Evolutionary conservation across 2,329 filamentous ascomycete species (phyloP).

Genomic region (Ophiocordyceps camponoti-saundersi): DNA sequence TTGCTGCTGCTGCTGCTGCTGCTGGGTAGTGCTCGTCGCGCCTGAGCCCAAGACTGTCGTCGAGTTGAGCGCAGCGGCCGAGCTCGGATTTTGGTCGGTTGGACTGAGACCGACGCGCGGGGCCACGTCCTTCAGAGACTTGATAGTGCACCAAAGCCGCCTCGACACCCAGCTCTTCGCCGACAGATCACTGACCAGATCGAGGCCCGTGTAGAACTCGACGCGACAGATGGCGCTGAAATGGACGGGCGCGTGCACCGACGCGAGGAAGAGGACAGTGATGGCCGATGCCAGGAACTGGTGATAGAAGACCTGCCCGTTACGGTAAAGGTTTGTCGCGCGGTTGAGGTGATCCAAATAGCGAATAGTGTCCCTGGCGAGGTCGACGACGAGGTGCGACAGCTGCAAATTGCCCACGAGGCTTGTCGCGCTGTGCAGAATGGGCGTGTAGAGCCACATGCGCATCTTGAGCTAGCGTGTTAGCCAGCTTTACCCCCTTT

Average conservation of each 20-base stretch:
- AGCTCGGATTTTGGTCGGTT: slow-evolving; percentile 28
- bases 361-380: slow-evolving; percentile 62
- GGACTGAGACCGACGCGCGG: slow-evolving; percentile 45
- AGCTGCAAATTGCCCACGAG: slow-evolving; percentile 62
- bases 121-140: slow-evolving; percentile 53
- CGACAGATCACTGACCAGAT: slow-evolving; percentile 56
- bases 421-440: slow-evolving; percentile 68
- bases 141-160: slow-evolving; percentile 56
- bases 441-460: slow-evolving; percentile 73
- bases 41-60: slow-evolving; percentile 20
- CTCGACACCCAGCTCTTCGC: slow-evolving; percentile 56
- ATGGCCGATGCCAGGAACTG: slow-evolving; percentile 64
- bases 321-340: slow-evolving; percentile 53
- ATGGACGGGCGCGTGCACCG: slow-evolving; percentile 54
- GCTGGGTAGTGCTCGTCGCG: slow-evolving; percentile 9
- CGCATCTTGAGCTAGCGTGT: slow-evolving; percentile 34
- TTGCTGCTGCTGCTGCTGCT: slow-evolving; percentile 1
- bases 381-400: slow-evolving; percentile 56
- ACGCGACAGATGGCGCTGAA: slow-evolving; percentile 53
- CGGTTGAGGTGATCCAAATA: slow-evolving; percentile 55
- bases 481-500: neutral
- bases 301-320: slow-evolving; percentile 62
- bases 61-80: slow-evolving; percentile 35
- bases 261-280: slow-evolving; percentile 59
- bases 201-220: slow-evolving; percentile 65